These are phyloP conservation scores for Orbilia quercus DNA, from an alignment of 2,329 filamentous ascomycete species.

Conservation along the genomic window DNA sequence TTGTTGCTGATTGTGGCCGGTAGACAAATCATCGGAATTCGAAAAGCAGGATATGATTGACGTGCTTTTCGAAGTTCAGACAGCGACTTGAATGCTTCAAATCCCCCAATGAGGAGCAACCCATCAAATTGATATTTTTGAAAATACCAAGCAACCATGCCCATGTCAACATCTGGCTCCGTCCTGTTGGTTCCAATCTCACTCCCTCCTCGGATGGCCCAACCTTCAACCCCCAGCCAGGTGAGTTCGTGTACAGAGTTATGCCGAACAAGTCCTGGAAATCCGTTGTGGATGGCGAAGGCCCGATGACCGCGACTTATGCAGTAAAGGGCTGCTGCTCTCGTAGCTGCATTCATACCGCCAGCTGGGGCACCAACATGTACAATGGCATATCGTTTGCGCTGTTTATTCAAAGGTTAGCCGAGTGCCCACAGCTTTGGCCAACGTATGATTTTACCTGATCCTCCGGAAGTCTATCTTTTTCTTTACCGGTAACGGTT, in stretches of 20 bases:
- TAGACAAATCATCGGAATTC: slow-evolving; percentile 89
- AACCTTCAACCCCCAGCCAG: slow-evolving; percentile 94
- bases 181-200: slow-evolving; percentile 98
- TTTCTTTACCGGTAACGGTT: slow-evolving; percentile 80
- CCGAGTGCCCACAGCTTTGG: not conserved
- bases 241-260: slow-evolving; percentile 87
- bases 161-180: slow-evolving; percentile 87
- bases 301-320: slow-evolving; percentile 79
- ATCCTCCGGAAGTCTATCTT: slow-evolving; percentile 73
- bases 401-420: slow-evolving; percentile 67
- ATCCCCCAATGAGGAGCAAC: slow-evolving; percentile 91
- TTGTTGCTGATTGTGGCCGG: slow-evolving; percentile 99
- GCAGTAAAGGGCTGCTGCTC: slow-evolving; percentile 71
- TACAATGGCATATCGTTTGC: slow-evolving; percentile 93
- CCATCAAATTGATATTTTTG: slow-evolving; percentile 89
- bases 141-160: slow-evolving; percentile 83
- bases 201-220: slow-evolving; percentile 95
- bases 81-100: slow-evolving; percentile 94
- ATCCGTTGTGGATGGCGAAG: slow-evolving; percentile 93
- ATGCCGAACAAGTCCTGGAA: slow-evolving; percentile 91
- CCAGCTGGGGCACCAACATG: slow-evolving; percentile 96
- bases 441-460: slow-evolving; percentile 68
- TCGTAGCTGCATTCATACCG: slow-evolving; percentile 96
- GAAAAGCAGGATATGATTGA: slow-evolving; percentile 81
- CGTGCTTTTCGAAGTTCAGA: slow-evolving; percentile 86